Conservation (phyloP, 2,329 filamentous ascomycete species). For the Aspergillus arachidicola region DNA sequence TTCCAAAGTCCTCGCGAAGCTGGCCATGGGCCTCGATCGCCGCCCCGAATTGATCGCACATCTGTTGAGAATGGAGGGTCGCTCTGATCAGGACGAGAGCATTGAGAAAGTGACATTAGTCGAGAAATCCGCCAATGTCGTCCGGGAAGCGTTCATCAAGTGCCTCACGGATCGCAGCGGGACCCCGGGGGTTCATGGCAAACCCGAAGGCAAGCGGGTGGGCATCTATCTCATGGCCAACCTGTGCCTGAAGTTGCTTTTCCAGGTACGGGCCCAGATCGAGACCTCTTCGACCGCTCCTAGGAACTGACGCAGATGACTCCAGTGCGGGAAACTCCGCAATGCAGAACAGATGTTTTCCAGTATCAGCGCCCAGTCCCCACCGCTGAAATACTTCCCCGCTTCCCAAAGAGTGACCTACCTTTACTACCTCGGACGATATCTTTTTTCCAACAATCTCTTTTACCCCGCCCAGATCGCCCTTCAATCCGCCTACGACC, state of each 20-base stretch:
- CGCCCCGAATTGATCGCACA: slow-evolving; percentile 74
- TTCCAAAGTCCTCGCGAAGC: slow-evolving; percentile 74
- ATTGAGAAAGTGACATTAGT: slow-evolving; percentile 77
- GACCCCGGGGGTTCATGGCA: slow-evolving; percentile 60
- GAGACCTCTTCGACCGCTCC: background rate
- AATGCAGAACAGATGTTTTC: slow-evolving; percentile 86
- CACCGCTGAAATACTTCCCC: slow-evolving; percentile 78
- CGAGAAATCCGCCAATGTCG: slow-evolving; percentile 83
- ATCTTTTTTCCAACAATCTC: slow-evolving; percentile 82
- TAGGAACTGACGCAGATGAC: background rate
- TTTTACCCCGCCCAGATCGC: slow-evolving; percentile 76
- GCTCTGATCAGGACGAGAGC: slow-evolving; percentile 58
- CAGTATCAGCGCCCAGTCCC: slow-evolving; percentile 81
- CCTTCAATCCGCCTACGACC: slow-evolving; percentile 76
- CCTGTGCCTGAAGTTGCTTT: slow-evolving; percentile 82
- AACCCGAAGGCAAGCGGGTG: slow-evolving; percentile 79
- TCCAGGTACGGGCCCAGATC: slow-evolving; percentile 60
- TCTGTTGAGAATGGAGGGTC: slow-evolving; percentile 49
- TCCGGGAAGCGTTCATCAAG: slow-evolving; percentile 87
- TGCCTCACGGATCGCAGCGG: slow-evolving; percentile 80
- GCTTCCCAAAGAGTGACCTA: slow-evolving; percentile 87
- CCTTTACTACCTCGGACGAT: slow-evolving; percentile 91
- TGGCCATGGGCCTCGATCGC: slow-evolving; percentile 82
- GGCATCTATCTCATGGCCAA: slow-evolving; percentile 94
- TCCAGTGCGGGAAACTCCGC: slow-evolving; percentile 74